These are phyloP conservation scores for Aspergillus sp. DNA, from an alignment of 2,329 filamentous ascomycete genomes.

Conservation along the genomic window DNA sequence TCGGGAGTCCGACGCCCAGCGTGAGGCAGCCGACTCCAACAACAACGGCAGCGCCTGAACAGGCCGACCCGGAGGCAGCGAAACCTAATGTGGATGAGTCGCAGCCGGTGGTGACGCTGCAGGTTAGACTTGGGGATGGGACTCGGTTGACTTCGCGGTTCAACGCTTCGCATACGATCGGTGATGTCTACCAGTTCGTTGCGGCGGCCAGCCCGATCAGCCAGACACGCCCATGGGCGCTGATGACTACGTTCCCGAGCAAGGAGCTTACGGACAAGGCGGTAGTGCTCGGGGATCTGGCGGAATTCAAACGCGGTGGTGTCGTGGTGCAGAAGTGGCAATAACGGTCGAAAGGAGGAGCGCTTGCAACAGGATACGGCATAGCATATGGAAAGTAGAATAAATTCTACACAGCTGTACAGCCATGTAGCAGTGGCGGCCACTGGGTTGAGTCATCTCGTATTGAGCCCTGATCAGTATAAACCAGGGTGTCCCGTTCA, in stretches of 20 bases:
- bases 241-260: conserved; percentile 59
- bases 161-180: conserved; percentile 56
- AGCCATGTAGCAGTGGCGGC: neutral
- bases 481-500: too few species aligned
- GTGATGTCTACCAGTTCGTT: conserved; percentile 56
- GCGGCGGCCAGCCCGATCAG: conserved; percentile 43
- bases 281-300: conserved; percentile 35
- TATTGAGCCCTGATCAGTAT: too few species aligned
- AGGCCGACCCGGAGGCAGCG: conserved; percentile 18
- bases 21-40: conserved; percentile 29
- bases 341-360: too few species aligned
- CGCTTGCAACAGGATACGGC: too few species aligned
- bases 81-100: conserved; percentile 47
- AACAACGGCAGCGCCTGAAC: conserved; percentile 9
- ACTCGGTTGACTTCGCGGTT: conserved; percentile 52
- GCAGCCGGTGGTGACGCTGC: conserved; percentile 49
- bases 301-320: conserved; percentile 43
- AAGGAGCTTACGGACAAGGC: conserved; percentile 51
- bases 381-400: too few species aligned
- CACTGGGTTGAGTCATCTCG: too few species aligned
- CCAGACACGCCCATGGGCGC: conserved; percentile 43
- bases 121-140: conserved; percentile 55
- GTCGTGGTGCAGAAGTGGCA: conserved; percentile 44
- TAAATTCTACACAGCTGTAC: too few species aligned
- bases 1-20: conserved; percentile 56